These are phyloP conservation scores for Penicillium oxalicum DNA, from an alignment of 2,329 filamentous ascomycete genomes.

Conservation along the genomic window DNA sequence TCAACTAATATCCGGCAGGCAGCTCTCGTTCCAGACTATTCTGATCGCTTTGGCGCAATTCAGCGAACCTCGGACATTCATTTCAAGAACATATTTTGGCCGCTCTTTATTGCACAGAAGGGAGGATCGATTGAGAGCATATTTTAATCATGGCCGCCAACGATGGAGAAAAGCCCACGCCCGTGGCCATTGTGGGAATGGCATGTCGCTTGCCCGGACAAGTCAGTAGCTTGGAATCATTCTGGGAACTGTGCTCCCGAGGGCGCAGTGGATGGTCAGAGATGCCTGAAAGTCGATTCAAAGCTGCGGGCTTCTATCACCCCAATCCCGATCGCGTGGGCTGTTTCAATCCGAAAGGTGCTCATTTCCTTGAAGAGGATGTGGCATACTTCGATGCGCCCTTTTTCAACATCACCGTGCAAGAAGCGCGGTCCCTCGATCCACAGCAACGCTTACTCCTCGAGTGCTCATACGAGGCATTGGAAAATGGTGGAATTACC, in stretches of 20 bases:
- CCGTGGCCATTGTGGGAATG: constrained; percentile 22
- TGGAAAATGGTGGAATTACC: constrained; percentile 24
- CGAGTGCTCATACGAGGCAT: constrained; percentile 24
- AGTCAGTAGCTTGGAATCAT: constrained; percentile 18
- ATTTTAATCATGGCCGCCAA: neutral
- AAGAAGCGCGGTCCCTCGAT: constrained; percentile 22
- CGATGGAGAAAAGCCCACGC: constrained; percentile 9
- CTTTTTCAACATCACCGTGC: constrained; percentile 25
- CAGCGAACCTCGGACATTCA: neutral
- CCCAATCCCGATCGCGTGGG: constrained; percentile 18
- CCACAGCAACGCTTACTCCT: constrained; percentile 24
- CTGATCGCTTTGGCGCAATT: too few relatives aligned
- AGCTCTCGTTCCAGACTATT: neutral
- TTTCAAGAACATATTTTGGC: neutral
- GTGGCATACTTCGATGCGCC: constrained; percentile 23
- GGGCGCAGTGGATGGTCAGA: constrained; percentile 18
- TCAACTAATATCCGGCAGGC: neutral
- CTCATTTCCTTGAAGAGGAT: constrained; percentile 25
- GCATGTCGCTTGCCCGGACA: constrained; percentile 23
- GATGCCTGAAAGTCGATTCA: constrained; percentile 20
- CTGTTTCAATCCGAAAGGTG: constrained; percentile 19
- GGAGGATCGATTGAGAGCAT: constrained; percentile 10
- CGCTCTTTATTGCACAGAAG: neutral
- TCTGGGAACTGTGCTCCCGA: constrained; percentile 22
- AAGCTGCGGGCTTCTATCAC: constrained; percentile 18